Evolutionary conservation across 129 eudicot species (phyloP).

Genomic region (Escallonia rubra): DNA sequence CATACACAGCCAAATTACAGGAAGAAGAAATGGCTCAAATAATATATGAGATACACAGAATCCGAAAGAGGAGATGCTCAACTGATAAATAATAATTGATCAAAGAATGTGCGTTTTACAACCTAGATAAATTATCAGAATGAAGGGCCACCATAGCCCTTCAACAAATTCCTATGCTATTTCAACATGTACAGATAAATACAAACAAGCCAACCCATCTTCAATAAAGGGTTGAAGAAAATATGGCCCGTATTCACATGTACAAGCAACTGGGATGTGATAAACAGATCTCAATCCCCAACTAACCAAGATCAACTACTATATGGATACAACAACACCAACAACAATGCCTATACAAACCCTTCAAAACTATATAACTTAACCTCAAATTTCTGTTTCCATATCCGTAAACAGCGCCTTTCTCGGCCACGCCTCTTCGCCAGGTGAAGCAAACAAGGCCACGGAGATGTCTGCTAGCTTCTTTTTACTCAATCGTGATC

Average conservation of each 20-base stretch:
- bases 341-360: conserved; percentile 13
- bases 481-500: conserved; percentile 43
- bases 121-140: conserved; percentile 1
- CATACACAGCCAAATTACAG: too few relatives aligned
- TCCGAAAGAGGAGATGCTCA: too few relatives aligned
- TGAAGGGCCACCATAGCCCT: conserved; percentile 14
- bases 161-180: conserved; percentile 1
- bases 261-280: conserved; percentile 5
- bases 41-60: too few relatives aligned
- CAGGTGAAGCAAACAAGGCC: conserved; percentile 53
- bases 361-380: neutral
- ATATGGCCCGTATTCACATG: conserved; percentile 10
- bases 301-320: neutral
- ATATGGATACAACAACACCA: conserved; percentile 12
- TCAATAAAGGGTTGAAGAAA: conserved; percentile 46
- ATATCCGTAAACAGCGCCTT: conserved; percentile 27
- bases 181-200: conserved; percentile 28
- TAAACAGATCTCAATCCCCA: neutral
- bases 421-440: conserved; percentile 28
- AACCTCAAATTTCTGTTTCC: conserved; percentile 20
- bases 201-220: conserved; percentile 29
- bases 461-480: conserved; percentile 57
- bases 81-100: too few relatives aligned
- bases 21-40: too few relatives aligned
- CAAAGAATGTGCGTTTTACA: too few relatives aligned